Conservation (phyloP, 441 rosid species). For the Aleurites moluccanus region DNA sequence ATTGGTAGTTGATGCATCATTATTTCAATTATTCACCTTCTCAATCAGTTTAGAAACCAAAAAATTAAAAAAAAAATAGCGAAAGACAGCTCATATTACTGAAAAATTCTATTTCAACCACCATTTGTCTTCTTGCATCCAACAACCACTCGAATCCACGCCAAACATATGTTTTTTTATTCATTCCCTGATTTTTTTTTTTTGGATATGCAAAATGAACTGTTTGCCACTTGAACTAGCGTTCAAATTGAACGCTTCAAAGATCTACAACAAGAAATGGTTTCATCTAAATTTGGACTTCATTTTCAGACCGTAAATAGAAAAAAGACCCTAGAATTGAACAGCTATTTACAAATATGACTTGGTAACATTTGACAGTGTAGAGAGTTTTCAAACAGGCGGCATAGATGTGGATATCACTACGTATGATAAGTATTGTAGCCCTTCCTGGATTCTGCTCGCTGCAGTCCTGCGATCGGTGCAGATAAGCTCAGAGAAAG, state of each 20-base stretch:
- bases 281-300: conserved; percentile 17
- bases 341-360: conserved; percentile 40
- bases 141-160: not conserved
- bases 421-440: conserved; percentile 65
- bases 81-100: not conserved
- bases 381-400: conserved; percentile 45
- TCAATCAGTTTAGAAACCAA: not conserved
- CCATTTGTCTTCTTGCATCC: not conserved
- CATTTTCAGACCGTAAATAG: conserved; percentile 7
- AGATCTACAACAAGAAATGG: not conserved
- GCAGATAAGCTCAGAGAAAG: conserved; percentile 64
- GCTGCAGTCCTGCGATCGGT: conserved; percentile 57
- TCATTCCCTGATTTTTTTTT: not conserved
- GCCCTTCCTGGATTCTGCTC: conserved; percentile 81
- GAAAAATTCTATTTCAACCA: not conserved
- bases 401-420: conserved; percentile 77
- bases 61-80: not conserved
- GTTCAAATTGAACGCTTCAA: conserved; percentile 17
- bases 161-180: not conserved
- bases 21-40: not conserved
- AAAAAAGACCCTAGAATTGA: conserved; percentile 18
- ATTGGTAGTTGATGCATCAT: not conserved
- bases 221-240: conserved; percentile 1
- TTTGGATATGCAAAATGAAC: not conserved
- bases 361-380: not conserved